Evolutionary conservation across 768 basidiomycete species (phyloP).

Genomic region (Arthromyces matolae): DNA sequence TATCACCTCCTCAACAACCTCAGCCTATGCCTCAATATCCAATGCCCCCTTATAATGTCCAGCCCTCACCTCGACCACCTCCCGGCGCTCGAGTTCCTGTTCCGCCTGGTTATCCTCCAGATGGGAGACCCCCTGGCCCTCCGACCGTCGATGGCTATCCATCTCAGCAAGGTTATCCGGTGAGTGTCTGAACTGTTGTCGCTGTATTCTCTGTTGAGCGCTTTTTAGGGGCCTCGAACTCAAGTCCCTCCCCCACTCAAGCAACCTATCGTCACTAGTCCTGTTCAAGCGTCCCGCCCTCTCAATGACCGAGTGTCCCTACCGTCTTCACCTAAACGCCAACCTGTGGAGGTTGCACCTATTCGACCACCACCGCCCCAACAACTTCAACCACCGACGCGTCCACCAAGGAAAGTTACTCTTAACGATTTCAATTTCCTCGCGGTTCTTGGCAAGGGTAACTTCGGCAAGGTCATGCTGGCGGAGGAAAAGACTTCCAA

Average conservation of each 20-base stretch:
- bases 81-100: constrained; percentile 39
- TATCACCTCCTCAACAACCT: constrained; percentile 25
- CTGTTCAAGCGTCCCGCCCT: constrained; percentile 26
- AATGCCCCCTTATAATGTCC: constrained; percentile 26
- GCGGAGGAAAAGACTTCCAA: constrained; percentile 96
- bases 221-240: constrained; percentile 13
- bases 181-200: constrained; percentile 16
- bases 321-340: constrained; percentile 26
- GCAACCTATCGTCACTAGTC: constrained; percentile 32
- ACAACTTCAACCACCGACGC: constrained; percentile 32
- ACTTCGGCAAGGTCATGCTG: constrained; percentile 99
- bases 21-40: constrained; percentile 26
- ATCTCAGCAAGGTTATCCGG: constrained; percentile 34
- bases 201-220: background rate
- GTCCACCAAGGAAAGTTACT: constrained; percentile 80
- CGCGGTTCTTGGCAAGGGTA: constrained; percentile 97
- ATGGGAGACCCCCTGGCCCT: constrained; percentile 28
- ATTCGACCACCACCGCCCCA: constrained; percentile 29
- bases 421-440: constrained; percentile 99
- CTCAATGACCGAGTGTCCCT: constrained; percentile 24
- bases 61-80: constrained; percentile 36
- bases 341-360: constrained; percentile 26
- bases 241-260: constrained; percentile 30
- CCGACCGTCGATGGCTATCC: constrained; percentile 26
- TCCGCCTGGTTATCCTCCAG: constrained; percentile 44